Base-by-base conservation (phyloP, 1,139 yeast species). In the Candida sojae region DNA sequence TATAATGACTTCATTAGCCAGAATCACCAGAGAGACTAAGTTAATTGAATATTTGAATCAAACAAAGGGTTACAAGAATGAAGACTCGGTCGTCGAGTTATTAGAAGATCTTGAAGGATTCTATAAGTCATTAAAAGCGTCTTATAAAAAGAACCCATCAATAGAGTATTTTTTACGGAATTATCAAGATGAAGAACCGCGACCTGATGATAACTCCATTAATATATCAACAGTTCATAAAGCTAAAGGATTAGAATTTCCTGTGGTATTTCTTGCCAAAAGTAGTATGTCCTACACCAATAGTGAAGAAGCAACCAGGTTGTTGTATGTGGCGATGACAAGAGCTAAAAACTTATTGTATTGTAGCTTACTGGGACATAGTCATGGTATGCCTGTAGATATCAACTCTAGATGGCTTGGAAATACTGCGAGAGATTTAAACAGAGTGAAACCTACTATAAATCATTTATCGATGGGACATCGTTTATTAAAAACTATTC, bases 171-270 rank as follows among this genome's bases (percentile, higher is more conserved):
- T 83, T 54, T 55, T 83, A 21, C 70, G 72, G 30, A 75, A 73
- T 35, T 80, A 80, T 60, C 67, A 68, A 50, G 83, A 79, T 13
- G 79, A 79, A 34, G 59, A 60, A 56, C 60, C 72, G 52, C 42
- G 61, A 43, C 39, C 58, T 47, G 52, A 68, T 13, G 63, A 61
- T 2, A 61, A 66, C 25, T 56, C 64, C 50, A 64, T 83, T 6
- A 81, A 79, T 46, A 57, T 83, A 2, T 81, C 88, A 0, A 86
- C 93, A 0, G 77, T 86, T 1, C 92, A 86, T 61, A 74, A 88
- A 0, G 83, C 91, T 1, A 86, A 86, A 57, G 92, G 93, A 0
- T 61, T 85, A 6, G 91, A 86, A 55, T 84, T 81, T 57, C 90
- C 91, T 0, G 71, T 84, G 11, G 90, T 84, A 0, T 85, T 86